Conservation (phyloP, 1,139 yeast genomes). For the Blastobotrys illinoisensis region DNA sequence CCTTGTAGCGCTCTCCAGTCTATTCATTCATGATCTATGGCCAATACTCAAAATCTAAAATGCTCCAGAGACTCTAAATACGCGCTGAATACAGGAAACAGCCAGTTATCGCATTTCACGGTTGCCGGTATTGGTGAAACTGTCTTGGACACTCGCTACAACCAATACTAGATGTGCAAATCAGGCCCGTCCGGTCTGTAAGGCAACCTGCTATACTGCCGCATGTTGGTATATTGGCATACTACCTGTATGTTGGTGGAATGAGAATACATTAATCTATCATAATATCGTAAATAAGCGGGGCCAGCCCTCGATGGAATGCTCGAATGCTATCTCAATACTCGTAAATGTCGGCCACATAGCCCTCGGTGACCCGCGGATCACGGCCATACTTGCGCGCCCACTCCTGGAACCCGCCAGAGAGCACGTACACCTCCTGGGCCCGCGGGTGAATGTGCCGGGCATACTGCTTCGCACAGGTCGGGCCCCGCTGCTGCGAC, state of each 20-base stretch:
- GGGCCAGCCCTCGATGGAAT: not conserved
- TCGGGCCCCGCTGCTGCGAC: slow-evolving; percentile 87
- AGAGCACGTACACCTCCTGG: slow-evolving; percentile 61
- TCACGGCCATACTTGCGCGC: slow-evolving; percentile 70
- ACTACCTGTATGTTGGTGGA: not conserved
- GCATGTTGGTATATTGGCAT: not conserved
- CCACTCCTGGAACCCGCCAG: slow-evolving; percentile 87
- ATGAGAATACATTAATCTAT: not conserved
- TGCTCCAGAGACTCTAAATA: too few species aligned
- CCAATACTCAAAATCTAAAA: too few species aligned
- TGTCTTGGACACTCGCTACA: too few species aligned
- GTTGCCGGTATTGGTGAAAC: too few species aligned
- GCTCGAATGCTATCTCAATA: not conserved
- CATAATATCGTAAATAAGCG: not conserved
- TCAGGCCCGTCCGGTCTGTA: too few species aligned
- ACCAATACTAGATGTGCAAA: too few species aligned
- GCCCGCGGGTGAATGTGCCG: slow-evolving; percentile 44
- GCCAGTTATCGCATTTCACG: too few species aligned
- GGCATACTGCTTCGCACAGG: slow-evolving; percentile 65
- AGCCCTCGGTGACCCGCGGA: slow-evolving; percentile 51
- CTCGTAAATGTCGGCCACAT: slow-evolving; percentile 24
- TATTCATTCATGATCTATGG: too few species aligned
- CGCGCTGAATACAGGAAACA: too few species aligned
- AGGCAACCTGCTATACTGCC: too few species aligned
- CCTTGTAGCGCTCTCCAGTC: too few species aligned